Evolutionary conservation across 192 early-diverging fungal species (phyloP).

Genomic region (Neocallimastix lanati): DNA sequence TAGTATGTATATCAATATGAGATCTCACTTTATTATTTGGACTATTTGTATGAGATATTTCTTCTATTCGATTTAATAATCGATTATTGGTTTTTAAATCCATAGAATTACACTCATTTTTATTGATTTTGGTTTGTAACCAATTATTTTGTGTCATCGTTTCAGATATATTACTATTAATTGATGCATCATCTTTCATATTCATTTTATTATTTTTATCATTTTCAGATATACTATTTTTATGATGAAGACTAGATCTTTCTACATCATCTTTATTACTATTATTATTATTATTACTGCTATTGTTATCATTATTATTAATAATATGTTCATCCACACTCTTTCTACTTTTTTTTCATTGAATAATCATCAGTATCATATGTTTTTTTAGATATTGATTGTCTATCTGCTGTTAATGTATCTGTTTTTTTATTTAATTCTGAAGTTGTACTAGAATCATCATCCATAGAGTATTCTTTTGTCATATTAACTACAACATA

Average conservation of each 20-base stretch:
- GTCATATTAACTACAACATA: neutral
- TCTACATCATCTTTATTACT: neutral
- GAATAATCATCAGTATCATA: too few species aligned
- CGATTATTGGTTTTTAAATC: neutral
- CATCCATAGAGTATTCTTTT: neutral
- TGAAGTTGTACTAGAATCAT: neutral
- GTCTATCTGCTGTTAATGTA: neutral
- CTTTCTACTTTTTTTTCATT: too few species aligned
- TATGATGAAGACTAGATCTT: neutral
- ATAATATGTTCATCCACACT: too few species aligned
- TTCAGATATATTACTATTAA: neutral
- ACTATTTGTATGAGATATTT: neutral
- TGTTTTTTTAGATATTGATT: too few species aligned
- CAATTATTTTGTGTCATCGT: too few species aligned
- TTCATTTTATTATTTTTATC: neutral
- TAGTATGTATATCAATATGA: too few species aligned
- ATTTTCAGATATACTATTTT: neutral
- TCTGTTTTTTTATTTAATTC: neutral
- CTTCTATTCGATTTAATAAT: neutral
- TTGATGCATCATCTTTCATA: neutral
- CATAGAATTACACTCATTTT: too few species aligned
- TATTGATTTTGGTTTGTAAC: too few species aligned
- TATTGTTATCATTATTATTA: too few species aligned
- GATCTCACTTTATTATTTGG: too few species aligned
- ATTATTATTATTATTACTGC: too few species aligned